Evolutionary conservation across 371 early-diverging fungal genomes (phyloP).

Genomic region (Mucor indicus): DNA sequence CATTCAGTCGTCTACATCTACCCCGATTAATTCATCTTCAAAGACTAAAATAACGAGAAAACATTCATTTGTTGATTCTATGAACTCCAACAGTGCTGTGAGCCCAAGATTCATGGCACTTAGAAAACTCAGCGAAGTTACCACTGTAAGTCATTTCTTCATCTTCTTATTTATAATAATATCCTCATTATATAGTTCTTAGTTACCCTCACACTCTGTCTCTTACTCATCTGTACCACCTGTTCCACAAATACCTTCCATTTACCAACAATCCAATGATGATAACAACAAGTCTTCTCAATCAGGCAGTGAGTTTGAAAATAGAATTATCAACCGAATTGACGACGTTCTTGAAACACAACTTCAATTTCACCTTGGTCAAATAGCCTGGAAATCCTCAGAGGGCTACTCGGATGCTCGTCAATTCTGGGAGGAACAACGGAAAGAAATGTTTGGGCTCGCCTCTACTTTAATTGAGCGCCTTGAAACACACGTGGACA

Average conservation of each 20-base stretch:
- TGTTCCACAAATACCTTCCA: slow-evolving; percentile 16
- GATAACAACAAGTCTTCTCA: not conserved
- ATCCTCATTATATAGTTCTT: no score
- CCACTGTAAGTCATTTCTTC: slow-evolving; percentile 15
- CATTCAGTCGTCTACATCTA: slow-evolving; percentile 6
- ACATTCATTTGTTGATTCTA: slow-evolving; percentile 7
- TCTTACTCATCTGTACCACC: slow-evolving; percentile 13
- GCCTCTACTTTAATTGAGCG: slow-evolving; percentile 16
- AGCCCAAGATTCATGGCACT: slow-evolving; percentile 46
- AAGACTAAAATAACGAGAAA: not conserved
- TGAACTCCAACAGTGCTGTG: slow-evolving; percentile 32
- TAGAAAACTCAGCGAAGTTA: slow-evolving; percentile 37
- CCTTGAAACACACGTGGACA: slow-evolving; percentile 13
- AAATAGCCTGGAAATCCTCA: slow-evolving; percentile 30
- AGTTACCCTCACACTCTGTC: slow-evolving; percentile 16
- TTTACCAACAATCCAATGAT: not conserved
- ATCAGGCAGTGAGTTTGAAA: not conserved
- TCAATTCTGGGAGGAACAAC: slow-evolving; percentile 38
- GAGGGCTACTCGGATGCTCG: slow-evolving; percentile 32
- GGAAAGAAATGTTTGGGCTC: slow-evolving; percentile 32
- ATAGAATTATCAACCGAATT: slow-evolving; percentile 9
- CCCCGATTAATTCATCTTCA: slow-evolving; percentile 1
- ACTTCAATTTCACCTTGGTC: slow-evolving; percentile 27
- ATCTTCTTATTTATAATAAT: not conserved
- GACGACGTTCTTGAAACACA: slow-evolving; percentile 28